Percentiles rank a stretch among this genome's conserved stretches.
phyloP scores from a whole-genome alignment of 441 rosid species.

The Populus hybrid region DNA sequence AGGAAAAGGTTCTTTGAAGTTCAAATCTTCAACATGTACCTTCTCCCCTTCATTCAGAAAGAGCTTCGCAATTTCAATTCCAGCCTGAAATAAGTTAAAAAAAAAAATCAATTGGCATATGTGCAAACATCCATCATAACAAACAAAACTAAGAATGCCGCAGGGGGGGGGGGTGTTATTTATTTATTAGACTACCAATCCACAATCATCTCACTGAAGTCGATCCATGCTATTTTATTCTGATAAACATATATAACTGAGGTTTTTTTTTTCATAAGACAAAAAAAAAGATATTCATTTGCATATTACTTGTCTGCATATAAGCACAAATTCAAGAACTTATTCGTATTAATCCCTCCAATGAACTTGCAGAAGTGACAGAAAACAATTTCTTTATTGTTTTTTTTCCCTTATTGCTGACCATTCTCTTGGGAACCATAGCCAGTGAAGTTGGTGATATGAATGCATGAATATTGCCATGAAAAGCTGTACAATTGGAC shows the following conservation, averaged over 20 bases:
- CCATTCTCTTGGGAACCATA: not conserved
- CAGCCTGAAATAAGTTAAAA: slow-evolving; percentile 62
- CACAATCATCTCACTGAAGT: not conserved
- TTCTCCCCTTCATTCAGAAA: slow-evolving; percentile 84
- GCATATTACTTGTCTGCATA: not conserved
- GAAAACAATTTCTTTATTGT: not conserved
- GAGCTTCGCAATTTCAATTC: slow-evolving; percentile 89
- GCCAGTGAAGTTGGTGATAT: not conserved
- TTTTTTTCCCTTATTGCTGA: not conserved
- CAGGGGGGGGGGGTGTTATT: not conserved
- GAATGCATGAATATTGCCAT: not conserved
- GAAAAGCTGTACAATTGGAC: not conserved
- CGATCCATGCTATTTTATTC: not conserved
- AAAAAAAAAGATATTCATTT: not conserved
- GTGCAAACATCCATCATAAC: not conserved
- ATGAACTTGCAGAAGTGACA: not conserved
- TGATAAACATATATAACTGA: not conserved
- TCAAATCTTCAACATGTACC: slow-evolving; percentile 35
- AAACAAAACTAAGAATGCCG: too few species aligned
- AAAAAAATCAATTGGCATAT: slow-evolving; percentile 1
- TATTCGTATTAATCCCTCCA: not conserved
- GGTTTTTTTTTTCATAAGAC: not conserved
- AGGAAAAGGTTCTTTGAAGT: slow-evolving; percentile 5
- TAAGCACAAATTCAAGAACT: not conserved
- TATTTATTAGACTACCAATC: not conserved